Percentiles rank a stretch among this genome's conserved stretches.
Evolutionary conservation across 768 basidiomycete genomes (phyloP).

Genomic region (Trametes punicea): DNA sequence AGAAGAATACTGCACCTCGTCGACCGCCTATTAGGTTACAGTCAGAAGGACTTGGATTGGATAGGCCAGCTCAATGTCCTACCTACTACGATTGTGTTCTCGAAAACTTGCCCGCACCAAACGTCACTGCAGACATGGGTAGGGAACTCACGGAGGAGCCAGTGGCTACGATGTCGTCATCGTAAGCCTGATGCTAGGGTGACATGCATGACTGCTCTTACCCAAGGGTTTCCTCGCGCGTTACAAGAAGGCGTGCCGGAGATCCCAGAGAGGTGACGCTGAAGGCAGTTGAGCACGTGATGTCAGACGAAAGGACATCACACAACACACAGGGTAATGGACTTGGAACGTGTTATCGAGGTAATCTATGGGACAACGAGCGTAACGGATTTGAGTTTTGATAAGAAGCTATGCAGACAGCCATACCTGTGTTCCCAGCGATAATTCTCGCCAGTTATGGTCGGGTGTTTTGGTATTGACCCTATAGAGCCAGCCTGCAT

Average conservation of each 20-base stretch:
- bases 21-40: neutral
- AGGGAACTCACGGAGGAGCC: conserved; percentile 13
- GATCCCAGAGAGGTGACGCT: conserved; percentile 16
- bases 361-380: neutral
- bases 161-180: neutral
- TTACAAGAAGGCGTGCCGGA: conserved; percentile 3
- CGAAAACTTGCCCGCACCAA: conserved; percentile 5
- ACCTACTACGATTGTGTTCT: conserved; percentile 2
- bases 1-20: conserved; percentile 4
- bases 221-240: conserved; percentile 1
- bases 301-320: no score
- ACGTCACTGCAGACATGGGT: conserved; percentile 9
- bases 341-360: neutral
- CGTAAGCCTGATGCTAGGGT: neutral
- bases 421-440: neutral
- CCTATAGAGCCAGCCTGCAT: conserved; percentile 1
- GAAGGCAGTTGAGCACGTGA: neutral
- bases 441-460: conserved; percentile 1
- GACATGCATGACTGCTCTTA: neutral
- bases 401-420: neutral
- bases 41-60: no score
- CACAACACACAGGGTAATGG: neutral
- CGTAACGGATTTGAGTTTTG: neutral
- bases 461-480: neutral
- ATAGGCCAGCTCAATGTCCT: neutral